Conservation (phyloP, 2,329 filamentous ascomycete genomes). For the Cladosporium austrohemisphaericum region DNA sequence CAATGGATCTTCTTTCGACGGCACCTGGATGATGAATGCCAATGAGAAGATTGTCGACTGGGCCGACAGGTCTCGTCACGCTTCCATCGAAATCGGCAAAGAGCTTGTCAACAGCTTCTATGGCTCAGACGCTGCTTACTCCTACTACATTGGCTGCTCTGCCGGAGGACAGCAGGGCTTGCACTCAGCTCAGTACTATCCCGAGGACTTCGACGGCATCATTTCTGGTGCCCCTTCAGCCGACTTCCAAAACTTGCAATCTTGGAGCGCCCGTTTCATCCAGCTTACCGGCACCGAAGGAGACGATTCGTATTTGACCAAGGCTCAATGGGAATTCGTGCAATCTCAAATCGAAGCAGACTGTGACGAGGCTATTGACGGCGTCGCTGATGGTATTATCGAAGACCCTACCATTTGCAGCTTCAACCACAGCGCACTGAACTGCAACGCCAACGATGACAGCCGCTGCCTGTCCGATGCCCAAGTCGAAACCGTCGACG, state of each 20-base stretch:
- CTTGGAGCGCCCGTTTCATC: conserved; percentile 44
- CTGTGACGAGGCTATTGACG: conserved; percentile 49
- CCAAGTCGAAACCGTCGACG: conserved; percentile 43
- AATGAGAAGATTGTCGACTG: conserved; percentile 32
- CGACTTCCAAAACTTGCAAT: conserved; percentile 42
- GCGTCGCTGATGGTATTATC: conserved; percentile 47
- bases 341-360: conserved; percentile 44
- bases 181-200: conserved; percentile 43
- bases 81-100: conserved; percentile 31
- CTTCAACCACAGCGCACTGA: conserved; percentile 32
- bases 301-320: conserved; percentile 39
- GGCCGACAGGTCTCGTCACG: conserved; percentile 31
- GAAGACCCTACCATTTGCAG: conserved; percentile 44
- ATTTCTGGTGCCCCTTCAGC: conserved; percentile 43
- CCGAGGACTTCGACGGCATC: conserved; percentile 48
- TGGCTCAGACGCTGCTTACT: conserved; percentile 35
- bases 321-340: conserved; percentile 40
- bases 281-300: conserved; percentile 36
- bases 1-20: conserved; percentile 31
- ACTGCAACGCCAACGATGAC: conserved; percentile 37
- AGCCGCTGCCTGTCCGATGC: conserved; percentile 41
- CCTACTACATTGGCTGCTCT: conserved; percentile 48
- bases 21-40: conserved; percentile 26
- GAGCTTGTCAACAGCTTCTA: conserved; percentile 38
- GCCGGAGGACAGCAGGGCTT: conserved; percentile 47